These are phyloP conservation scores for Aureobasidium sp. DNA, from an alignment of 2,329 filamentous ascomycete species.

Conservation along the genomic window DNA sequence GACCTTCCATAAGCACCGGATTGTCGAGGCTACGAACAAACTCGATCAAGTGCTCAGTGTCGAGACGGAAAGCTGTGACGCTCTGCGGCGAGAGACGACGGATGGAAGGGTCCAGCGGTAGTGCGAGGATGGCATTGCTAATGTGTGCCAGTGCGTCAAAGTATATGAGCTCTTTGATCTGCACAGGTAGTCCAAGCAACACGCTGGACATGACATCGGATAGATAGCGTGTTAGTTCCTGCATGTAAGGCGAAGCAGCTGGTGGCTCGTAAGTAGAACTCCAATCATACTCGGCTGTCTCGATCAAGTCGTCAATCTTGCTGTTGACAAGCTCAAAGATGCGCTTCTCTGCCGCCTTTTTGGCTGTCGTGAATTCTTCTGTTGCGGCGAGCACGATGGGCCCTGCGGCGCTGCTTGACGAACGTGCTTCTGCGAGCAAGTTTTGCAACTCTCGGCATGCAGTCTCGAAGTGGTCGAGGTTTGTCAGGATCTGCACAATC, in stretches of 20 bases:
- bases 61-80: conserved; percentile 68
- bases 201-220: conserved; percentile 96
- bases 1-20: conserved; percentile 77
- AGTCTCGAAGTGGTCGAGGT: conserved; percentile 91
- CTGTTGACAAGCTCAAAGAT: conserved; percentile 98
- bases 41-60: conserved; percentile 72
- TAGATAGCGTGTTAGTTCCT: conserved; percentile 84
- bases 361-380: conserved; percentile 76
- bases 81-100: conserved; percentile 82
- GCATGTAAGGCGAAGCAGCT: conserved; percentile 89
- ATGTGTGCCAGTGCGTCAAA: conserved; percentile 93
- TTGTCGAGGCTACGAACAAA: conserved; percentile 77
- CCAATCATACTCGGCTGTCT: conserved; percentile 97
- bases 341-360: conserved; percentile 92
- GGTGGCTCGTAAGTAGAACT: conserved; percentile 52
- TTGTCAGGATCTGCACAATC: conserved; percentile 97
- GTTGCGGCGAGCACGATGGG: conserved; percentile 76
- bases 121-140: conserved; percentile 46
- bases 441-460: conserved; percentile 86
- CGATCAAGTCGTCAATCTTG: conserved; percentile 95
- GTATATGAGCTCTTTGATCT: conserved; percentile 97
- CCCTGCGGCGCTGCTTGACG: conserved; percentile 70
- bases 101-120: conserved; percentile 71
- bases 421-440: conserved; percentile 74
- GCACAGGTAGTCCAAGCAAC: conserved; percentile 77